Base-by-base conservation (phyloP, 495 filamentous ascomycete species). In the Penicillium turbatum region DNA sequence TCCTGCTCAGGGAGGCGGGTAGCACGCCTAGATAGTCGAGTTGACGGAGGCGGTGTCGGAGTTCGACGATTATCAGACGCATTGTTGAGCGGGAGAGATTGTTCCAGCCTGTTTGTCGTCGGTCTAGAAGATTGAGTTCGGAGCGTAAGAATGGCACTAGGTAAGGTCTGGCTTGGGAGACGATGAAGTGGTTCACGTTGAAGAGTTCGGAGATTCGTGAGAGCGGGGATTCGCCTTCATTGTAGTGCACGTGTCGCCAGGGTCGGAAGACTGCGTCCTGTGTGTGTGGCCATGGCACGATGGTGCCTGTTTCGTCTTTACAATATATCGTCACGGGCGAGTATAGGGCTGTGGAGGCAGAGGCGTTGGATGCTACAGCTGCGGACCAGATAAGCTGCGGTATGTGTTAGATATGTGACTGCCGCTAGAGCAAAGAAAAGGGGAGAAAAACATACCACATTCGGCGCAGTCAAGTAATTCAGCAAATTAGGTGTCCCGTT, bases 101-200 rank as follows among this genome's bases (percentile, higher is more conserved):
- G 31, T 74, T 78, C 6, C 75, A 79, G 63, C 80, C 78, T 47
- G 79, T 79, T 29, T 85, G 80, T 27, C 81, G 76, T 31, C 79
- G 76, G 35, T 85, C 82, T 3, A 89, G 84, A 26, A 89, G 85
- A 63, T 90, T 86, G 67, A 90, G 82, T 55, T 95, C 89, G 35
- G 82, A 84, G 30, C 85, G 83, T 2, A 96, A 74, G 62, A 96
- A 95, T 2, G 92, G 92, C 57, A 96, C 86, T 31, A 97, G 85
- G 59, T 95, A 95, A 2, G 92, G 92, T 57, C 96, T 92, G 47
- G 93, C 89, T 68, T 97, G 92, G 1, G 91, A 96, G 53, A 96
- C 89, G 61, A 97, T 95, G 71, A 96, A 96, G 68, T 96, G 91
- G 68, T 96, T 97, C 62, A 96, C 91, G 66, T 96, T 96, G 79